phyloP scores from a whole-genome alignment of 768 basidiomycete genomes.

The Crassisporium funariophilum region DNA sequence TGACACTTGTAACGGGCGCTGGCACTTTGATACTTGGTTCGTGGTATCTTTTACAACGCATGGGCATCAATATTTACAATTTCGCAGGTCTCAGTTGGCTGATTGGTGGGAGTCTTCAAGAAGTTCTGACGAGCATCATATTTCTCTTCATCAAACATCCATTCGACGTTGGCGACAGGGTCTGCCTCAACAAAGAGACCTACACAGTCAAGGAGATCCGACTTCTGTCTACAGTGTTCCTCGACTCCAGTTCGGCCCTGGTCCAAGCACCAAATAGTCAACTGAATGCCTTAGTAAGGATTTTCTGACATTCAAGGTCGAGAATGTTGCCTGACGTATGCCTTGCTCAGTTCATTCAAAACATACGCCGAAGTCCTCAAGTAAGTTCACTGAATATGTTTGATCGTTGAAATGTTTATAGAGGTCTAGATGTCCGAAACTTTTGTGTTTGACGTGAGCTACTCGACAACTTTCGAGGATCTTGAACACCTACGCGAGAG shows the following conservation, averaged over 20 bases:
- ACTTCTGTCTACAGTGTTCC: constrained; percentile 74
- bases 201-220: constrained; percentile 91
- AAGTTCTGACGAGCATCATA: constrained; percentile 83
- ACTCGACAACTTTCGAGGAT: constrained; percentile 77
- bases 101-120: constrained; percentile 78
- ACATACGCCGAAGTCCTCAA: constrained; percentile 72
- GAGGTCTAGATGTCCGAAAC: constrained; percentile 73
- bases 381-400: constrained; percentile 30
- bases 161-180: constrained; percentile 80
- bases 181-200: constrained; percentile 50
- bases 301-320: background rate
- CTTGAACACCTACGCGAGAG: constrained; percentile 72
- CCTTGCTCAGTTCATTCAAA: constrained; percentile 65
- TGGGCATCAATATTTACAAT: constrained; percentile 12
- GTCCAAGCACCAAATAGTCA: constrained; percentile 76
- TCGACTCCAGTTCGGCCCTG: constrained; percentile 56
- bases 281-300: constrained; percentile 54
- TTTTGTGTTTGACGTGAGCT: constrained; percentile 81
- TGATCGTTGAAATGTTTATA: background rate
- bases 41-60: constrained; percentile 17
- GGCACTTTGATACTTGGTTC: constrained; percentile 57
- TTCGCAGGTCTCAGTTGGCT: constrained; percentile 78
- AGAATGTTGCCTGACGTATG: background rate
- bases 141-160: constrained; percentile 90
- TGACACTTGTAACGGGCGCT: constrained; percentile 74